Percentiles rank a stretch among this genome's conserved stretches.
Evolutionary conservation across 805 yeast genomes (phyloP).

Genomic region (Candida sonorensis): DNA sequence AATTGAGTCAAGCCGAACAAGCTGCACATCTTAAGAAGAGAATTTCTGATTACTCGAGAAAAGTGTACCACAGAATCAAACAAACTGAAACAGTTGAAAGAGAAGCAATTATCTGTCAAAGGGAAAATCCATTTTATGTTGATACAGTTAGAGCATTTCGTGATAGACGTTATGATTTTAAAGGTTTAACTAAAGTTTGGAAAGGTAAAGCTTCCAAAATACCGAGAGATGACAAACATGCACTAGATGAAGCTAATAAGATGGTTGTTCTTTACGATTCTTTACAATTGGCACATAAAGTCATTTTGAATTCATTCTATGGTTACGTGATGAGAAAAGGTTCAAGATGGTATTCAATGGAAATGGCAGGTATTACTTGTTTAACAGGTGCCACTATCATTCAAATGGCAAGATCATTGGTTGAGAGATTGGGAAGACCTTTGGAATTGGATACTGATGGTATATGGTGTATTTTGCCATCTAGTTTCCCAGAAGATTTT

Average conservation of each 20-base stretch:
- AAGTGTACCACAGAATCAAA: constrained; percentile 75
- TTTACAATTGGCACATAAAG: constrained; percentile 93
- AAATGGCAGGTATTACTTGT: constrained; percentile 99
- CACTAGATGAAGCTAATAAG: constrained; percentile 83
- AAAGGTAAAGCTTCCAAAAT: constrained; percentile 67
- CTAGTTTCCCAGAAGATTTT: constrained; percentile 87
- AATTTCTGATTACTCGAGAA: constrained; percentile 75
- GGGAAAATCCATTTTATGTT: constrained; percentile 96
- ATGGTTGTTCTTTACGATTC: constrained; percentile 94
- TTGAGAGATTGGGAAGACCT: constrained; percentile 91
- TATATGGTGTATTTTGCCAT: constrained; percentile 97
- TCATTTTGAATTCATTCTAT: constrained; percentile 90
- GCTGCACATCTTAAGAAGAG: constrained; percentile 69
- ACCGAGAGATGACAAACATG: constrained; percentile 46
- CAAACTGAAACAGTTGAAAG: constrained; percentile 79
- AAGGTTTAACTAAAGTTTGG: constrained; percentile 91
- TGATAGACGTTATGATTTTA: constrained; percentile 93
- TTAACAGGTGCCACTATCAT: constrained; percentile 96
- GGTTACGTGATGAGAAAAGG: constrained; percentile 99
- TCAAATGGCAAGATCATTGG: constrained; percentile 91
- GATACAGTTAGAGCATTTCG: constrained; percentile 91
- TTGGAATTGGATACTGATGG: constrained; percentile 98
- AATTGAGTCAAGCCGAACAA: constrained; percentile 71
- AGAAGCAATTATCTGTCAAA: constrained; percentile 92
- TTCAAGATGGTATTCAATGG: constrained; percentile 98